Conservation (phyloP, 768 basidiomycete genomes). For the Mycena alexandri region DNA sequence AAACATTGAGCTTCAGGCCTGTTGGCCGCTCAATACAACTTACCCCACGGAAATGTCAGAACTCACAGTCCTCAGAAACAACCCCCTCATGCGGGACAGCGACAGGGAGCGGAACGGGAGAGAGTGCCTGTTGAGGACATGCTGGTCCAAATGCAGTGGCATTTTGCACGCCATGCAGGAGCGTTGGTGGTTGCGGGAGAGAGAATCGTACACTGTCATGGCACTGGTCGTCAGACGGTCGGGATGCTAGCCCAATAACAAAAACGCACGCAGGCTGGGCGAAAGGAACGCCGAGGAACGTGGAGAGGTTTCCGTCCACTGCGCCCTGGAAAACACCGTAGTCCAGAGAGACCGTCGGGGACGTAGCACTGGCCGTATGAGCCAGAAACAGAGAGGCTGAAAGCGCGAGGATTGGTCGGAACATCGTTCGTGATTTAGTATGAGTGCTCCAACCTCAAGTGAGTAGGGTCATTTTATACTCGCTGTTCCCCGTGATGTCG, state of each 20-base stretch:
- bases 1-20: conserved; percentile 9
- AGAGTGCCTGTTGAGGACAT: conserved; percentile 38
- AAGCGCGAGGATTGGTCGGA: no score
- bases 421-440: no score
- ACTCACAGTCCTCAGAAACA: conserved; percentile 29
- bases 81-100: not conserved
- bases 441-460: no score
- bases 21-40: not conserved
- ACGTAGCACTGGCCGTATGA: not conserved
- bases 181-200: conserved; percentile 45
- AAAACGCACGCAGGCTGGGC: conserved; percentile 52
- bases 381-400: no score
- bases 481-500: no score
- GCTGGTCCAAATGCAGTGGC: conserved; percentile 53
- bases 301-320: conserved; percentile 38
- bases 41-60: not conserved
- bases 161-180: conserved; percentile 49
- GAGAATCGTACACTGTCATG: conserved; percentile 51
- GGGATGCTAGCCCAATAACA: no score
- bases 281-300: conserved; percentile 58
- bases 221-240: not conserved
- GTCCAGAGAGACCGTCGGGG: conserved; percentile 45
- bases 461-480: no score
- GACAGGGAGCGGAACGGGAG: not conserved
- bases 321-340: conserved; percentile 46